A percentile compares a stretch with the other conserved stretches of the same genome.
Conservation (phyloP, 805 yeast species). For the Wickerhamiella bombiphila region DNA sequence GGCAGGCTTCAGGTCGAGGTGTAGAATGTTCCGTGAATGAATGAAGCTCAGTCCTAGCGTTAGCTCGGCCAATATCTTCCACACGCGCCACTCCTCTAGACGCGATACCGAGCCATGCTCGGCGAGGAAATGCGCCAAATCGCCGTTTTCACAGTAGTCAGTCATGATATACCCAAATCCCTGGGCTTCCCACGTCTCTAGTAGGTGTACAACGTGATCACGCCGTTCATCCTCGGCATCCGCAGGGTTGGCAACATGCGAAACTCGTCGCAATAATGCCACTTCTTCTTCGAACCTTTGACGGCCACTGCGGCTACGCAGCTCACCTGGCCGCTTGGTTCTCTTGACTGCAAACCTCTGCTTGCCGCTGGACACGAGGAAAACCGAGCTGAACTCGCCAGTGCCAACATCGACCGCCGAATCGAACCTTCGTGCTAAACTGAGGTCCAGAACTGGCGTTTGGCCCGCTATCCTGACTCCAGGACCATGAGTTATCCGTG, state of each 20-base stretch:
- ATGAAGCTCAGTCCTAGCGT: slow-evolving; percentile 62
- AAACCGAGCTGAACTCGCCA: slow-evolving; percentile 86
- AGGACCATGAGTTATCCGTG: background rate
- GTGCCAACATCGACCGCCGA: slow-evolving; percentile 59
- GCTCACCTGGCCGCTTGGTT: slow-evolving; percentile 50
- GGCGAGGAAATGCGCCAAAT: slow-evolving; percentile 61
- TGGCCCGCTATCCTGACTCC: background rate
- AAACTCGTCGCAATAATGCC: slow-evolving; percentile 34
- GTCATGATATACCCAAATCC: slow-evolving; percentile 79
- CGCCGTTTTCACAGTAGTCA: slow-evolving; percentile 90
- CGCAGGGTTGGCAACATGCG: slow-evolving; percentile 4
- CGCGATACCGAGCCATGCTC: slow-evolving; percentile 63
- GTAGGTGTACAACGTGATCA: slow-evolving; percentile 62
- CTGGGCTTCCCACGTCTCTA: slow-evolving; percentile 71
- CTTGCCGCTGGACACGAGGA: slow-evolving; percentile 36
- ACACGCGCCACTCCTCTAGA: slow-evolving; percentile 91
- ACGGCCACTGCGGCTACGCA: slow-evolving; percentile 31
- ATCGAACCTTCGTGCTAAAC: slow-evolving; percentile 37
- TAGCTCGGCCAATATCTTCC: slow-evolving; percentile 87
- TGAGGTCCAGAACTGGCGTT: slow-evolving; percentile 8
- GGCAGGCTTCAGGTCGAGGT: slow-evolving; percentile 89
- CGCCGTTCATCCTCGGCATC: slow-evolving; percentile 41
- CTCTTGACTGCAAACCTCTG: slow-evolving; percentile 70
- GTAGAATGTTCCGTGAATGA: slow-evolving; percentile 63
- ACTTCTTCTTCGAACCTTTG: slow-evolving; percentile 60